A percentile compares a stretch with the other conserved stretches of the same genome.
Evolutionary conservation across 2,329 filamentous ascomycete genomes (phyloP).

Genomic region (Akanthomyces muscarius): DNA sequence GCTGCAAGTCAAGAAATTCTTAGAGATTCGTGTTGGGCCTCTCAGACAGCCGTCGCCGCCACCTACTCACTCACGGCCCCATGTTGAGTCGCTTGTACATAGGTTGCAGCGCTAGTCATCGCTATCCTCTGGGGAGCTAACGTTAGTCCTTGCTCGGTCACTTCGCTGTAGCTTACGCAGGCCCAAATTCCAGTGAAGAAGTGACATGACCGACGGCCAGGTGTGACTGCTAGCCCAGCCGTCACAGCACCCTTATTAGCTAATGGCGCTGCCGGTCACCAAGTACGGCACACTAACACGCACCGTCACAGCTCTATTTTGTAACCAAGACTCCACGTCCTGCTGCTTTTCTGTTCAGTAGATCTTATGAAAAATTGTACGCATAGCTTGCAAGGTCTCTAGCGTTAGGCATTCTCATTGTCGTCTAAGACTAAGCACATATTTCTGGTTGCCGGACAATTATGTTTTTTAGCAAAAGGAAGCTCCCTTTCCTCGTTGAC

Average conservation of each 20-base stretch:
- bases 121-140: background rate
- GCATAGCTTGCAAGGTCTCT: background rate
- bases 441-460: too few species aligned
- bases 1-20: background rate
- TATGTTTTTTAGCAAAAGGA: conserved; percentile 14
- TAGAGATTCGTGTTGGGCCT: too few species aligned
- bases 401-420: too few species aligned
- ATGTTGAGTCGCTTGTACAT: too few species aligned
- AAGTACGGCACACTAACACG: background rate
- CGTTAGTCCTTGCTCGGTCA: too few species aligned
- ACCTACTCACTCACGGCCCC: too few species aligned
- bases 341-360: background rate
- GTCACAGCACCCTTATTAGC: background rate
- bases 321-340: too few species aligned
- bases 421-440: too few species aligned
- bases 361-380: background rate
- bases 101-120: background rate
- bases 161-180: too few species aligned
- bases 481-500: conserved; percentile 11
- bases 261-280: background rate
- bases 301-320: background rate
- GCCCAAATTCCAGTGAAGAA: too few species aligned
- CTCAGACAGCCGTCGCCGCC: too few species aligned
- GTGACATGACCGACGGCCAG: background rate
- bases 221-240: too few species aligned